phyloP scores from a whole-genome alignment of 2,329 filamentous ascomycete genomes.

The Ascocoryne sarcoides region DNA sequence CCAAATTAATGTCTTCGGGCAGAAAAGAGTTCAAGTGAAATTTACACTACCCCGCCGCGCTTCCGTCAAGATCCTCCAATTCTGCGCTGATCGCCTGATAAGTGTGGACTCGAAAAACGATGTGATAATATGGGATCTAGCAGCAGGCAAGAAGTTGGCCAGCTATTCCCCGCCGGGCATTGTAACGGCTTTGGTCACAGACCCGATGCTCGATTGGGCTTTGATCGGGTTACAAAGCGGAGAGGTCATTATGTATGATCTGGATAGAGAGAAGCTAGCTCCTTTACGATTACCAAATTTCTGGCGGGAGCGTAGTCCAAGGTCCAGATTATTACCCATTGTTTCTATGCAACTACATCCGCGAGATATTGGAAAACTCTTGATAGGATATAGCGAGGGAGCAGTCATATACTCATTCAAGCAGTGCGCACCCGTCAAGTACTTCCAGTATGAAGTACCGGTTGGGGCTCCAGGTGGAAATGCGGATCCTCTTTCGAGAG shows the following conservation, averaged over 20 bases:
- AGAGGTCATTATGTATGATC: constrained; percentile 84
- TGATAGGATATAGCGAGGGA: constrained; percentile 86
- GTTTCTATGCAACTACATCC: constrained; percentile 81
- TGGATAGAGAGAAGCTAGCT: constrained; percentile 70
- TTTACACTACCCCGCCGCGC: constrained; percentile 62
- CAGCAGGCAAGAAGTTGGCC: constrained; percentile 55
- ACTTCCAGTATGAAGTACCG: constrained; percentile 75
- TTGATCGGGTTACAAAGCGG: constrained; percentile 76
- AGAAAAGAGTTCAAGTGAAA: constrained; percentile 67
- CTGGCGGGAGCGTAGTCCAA: constrained; percentile 67
- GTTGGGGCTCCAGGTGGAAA: constrained; percentile 69
- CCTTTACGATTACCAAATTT: constrained; percentile 80
- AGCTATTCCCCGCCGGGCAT: constrained; percentile 69
- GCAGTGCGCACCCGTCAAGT: constrained; percentile 69
- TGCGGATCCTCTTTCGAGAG: constrained; percentile 52
- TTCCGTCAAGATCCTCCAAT: constrained; percentile 70
- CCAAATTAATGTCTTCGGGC: constrained; percentile 83
- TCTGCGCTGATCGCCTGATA: constrained; percentile 77
- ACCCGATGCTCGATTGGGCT: constrained; percentile 89
- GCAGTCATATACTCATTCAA: constrained; percentile 93
- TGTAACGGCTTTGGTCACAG: constrained; percentile 66
- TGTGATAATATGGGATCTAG: constrained; percentile 72
- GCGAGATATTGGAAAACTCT: constrained; percentile 79
- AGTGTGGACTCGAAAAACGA: constrained; percentile 83
- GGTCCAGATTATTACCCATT: constrained; percentile 54